phyloP scores from a whole-genome alignment of 2,329 filamentous ascomycete species.

The Phialophora macrospora region DNA sequence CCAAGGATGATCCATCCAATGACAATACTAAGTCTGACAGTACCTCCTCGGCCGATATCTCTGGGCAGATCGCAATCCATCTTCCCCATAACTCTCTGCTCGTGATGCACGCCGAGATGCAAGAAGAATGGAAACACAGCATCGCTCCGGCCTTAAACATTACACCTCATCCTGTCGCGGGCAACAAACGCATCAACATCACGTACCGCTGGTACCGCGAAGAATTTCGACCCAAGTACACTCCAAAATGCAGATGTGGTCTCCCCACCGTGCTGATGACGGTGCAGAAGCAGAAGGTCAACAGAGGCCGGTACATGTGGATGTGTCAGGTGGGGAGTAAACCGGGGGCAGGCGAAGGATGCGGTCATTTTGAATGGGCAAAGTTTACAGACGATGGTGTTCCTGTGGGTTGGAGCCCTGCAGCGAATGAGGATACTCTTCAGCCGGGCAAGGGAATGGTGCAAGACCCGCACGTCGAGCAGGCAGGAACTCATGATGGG shows the following conservation, averaged over 20 bases:
- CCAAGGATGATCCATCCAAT: slow-evolving; percentile 56
- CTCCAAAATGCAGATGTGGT: slow-evolving; percentile 76
- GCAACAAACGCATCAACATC: slow-evolving; percentile 84
- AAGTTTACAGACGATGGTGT: slow-evolving; percentile 85
- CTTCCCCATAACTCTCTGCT: slow-evolving; percentile 92
- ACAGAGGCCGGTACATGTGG: slow-evolving; percentile 84
- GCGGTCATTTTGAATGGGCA: slow-evolving; percentile 82
- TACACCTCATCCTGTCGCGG: slow-evolving; percentile 81
- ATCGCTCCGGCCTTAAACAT: slow-evolving; percentile 76
- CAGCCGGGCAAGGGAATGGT: neutral
- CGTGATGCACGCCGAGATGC: slow-evolving; percentile 97
- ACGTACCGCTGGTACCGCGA: slow-evolving; percentile 88
- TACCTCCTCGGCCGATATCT: slow-evolving; percentile 59
- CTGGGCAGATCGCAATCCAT: slow-evolving; percentile 89
- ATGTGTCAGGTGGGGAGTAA: slow-evolving; percentile 76
- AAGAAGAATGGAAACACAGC: slow-evolving; percentile 94
- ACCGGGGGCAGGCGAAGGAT: slow-evolving; percentile 56
- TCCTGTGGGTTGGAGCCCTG: slow-evolving; percentile 62
- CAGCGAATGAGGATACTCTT: neutral
- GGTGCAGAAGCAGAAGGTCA: slow-evolving; percentile 77
- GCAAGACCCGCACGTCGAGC: neutral
- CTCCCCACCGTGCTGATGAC: slow-evolving; percentile 73
- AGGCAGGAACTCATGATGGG: neutral
- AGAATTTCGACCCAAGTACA: slow-evolving; percentile 75
- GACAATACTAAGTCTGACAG: slow-evolving; percentile 32